These are phyloP conservation scores for Globisporangium spiculum DNA, from an alignment of 352 stramenopile species.

Conservation along the genomic window DNA sequence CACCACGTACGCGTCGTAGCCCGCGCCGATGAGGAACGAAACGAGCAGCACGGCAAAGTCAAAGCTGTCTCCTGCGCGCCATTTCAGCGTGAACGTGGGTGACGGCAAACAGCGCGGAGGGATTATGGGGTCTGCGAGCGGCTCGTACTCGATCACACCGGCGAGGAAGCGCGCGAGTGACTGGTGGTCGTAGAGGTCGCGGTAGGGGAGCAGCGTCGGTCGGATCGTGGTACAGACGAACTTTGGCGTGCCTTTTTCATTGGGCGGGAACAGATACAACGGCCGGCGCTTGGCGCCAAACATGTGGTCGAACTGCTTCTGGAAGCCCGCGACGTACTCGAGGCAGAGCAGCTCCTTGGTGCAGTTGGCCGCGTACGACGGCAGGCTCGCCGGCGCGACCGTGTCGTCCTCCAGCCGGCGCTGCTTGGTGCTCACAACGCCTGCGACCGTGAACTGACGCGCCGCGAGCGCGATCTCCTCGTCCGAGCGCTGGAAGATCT, in stretches of 20 bases:
- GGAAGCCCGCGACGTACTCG: constrained; percentile 92
- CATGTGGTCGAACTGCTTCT: constrained; percentile 86
- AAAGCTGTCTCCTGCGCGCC: constrained; percentile 90
- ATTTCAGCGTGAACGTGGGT: constrained; percentile 85
- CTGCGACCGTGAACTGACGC: constrained; percentile 69
- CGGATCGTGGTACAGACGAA: constrained; percentile 94
- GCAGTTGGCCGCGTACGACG: constrained; percentile 60
- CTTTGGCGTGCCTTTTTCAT: constrained; percentile 92
- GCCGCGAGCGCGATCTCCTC: constrained; percentile 55
- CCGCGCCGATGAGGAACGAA: constrained; percentile 91
- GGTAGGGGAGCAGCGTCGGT: constrained; percentile 90
- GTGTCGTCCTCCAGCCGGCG: constrained; percentile 67
- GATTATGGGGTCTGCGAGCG: constrained; percentile 77
- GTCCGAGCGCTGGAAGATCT: constrained; percentile 53
- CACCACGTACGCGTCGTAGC: constrained; percentile 95
- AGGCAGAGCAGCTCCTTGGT: constrained; percentile 92
- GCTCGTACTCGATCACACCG: constrained; percentile 92
- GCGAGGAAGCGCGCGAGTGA: constrained; percentile 88
- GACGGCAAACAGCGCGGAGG: constrained; percentile 80
- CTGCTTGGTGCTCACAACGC: constrained; percentile 80
- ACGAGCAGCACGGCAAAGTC: constrained; percentile 88
- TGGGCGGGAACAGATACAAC: constrained; percentile 89
- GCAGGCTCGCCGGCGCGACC: constrained; percentile 21
- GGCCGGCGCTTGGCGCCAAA: constrained; percentile 63
- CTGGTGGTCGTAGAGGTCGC: constrained; percentile 91